Conservation (phyloP, 179 eudicot species). For the Beta corolliflora region DNA sequence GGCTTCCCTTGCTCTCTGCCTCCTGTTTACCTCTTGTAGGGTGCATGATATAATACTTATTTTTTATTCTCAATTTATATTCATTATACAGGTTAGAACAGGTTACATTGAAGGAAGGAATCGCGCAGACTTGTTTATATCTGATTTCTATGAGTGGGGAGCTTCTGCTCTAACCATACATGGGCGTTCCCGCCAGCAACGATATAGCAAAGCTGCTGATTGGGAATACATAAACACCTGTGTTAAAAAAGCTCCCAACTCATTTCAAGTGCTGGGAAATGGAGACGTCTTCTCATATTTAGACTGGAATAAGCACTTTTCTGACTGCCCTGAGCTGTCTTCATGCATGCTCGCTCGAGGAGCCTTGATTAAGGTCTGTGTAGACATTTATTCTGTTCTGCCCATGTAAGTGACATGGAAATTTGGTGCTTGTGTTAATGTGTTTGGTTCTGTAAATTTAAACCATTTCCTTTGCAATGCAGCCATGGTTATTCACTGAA, state of each 20-base stretch:
- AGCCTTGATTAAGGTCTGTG: constrained; percentile 80
- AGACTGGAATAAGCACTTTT: constrained; percentile 81
- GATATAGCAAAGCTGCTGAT: constrained; percentile 96
- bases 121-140: constrained; percentile 72
- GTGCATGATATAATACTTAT: background rate
- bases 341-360: constrained; percentile 97
- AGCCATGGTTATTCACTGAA: constrained; percentile 99
- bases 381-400: background rate
- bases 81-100: constrained; percentile 66
- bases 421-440: background rate
- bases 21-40: background rate
- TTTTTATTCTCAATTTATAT: background rate
- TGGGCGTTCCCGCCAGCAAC: constrained; percentile 94
- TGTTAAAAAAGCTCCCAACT: constrained; percentile 62
- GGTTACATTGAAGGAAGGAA: constrained; percentile 89
- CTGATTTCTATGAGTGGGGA: constrained; percentile 83
- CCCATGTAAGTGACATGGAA: background rate
- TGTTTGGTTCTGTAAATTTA: background rate
- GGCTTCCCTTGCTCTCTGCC: background rate
- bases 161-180: constrained; percentile 89
- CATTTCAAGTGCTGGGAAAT: constrained; percentile 80
- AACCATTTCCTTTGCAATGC: constrained; percentile 42
- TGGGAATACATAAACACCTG: constrained; percentile 84
- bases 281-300: constrained; percentile 89
- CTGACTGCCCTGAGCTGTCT: constrained; percentile 84